phyloP scores from a whole-genome alignment of 1,139 yeast species.

The Debaryomyces udenii region DNA sequence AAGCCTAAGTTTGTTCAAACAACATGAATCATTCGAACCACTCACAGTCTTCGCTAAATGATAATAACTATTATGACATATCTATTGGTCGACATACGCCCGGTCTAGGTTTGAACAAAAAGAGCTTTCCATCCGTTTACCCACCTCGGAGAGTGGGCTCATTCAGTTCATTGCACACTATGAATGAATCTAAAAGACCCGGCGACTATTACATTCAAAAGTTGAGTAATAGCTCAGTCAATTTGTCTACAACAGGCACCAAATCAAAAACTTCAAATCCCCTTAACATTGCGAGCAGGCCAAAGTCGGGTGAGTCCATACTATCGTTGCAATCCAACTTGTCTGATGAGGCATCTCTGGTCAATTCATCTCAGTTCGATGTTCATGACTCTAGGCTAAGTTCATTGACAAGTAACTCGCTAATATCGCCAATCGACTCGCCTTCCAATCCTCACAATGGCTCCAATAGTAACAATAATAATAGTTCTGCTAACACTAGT shows the following conservation, averaged over 20 bases:
- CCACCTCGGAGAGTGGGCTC: slow-evolving; percentile 34
- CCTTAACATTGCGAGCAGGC: slow-evolving; percentile 23
- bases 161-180: slow-evolving; percentile 25
- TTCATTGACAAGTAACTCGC: slow-evolving; percentile 40
- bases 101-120: slow-evolving; percentile 14
- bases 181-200: slow-evolving; percentile 41
- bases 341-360: slow-evolving; percentile 42
- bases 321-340: slow-evolving; percentile 36
- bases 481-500: slow-evolving; percentile 5
- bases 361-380: slow-evolving; percentile 41
- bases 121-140: slow-evolving; percentile 16
- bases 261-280: slow-evolving; percentile 9
- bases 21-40: slow-evolving; percentile 22
- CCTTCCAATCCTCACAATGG: slow-evolving; percentile 21
- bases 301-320: slow-evolving; percentile 42
- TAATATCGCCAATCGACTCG: slow-evolving; percentile 30
- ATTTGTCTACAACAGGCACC: slow-evolving; percentile 10
- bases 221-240: slow-evolving; percentile 22
- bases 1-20: neutral
- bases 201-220: slow-evolving; percentile 47
- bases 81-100: slow-evolving; percentile 12
- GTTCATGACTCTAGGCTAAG: slow-evolving; percentile 40
- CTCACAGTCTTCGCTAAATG: slow-evolving; percentile 24
- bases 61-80: slow-evolving; percentile 21
- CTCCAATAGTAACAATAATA: slow-evolving; percentile 8